Evolutionary conservation across 768 basidiomycete genomes (phyloP).

Genomic region (Suillus bovinus): DNA sequence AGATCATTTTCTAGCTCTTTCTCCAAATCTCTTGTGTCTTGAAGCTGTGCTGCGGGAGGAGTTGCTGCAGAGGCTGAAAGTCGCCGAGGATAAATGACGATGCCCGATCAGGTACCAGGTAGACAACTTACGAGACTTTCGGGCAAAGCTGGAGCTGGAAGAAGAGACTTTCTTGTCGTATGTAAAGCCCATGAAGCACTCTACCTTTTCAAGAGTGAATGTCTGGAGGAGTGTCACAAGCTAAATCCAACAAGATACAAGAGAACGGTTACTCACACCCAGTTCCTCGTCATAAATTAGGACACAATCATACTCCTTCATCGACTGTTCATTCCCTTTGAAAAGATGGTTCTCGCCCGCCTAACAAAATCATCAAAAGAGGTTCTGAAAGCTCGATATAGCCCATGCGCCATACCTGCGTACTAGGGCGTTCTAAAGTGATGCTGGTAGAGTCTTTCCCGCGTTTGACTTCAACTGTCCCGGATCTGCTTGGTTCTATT

Average conservation of each 20-base stretch:
- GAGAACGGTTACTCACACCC: conserved; percentile 45
- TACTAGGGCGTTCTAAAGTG: conserved; percentile 63
- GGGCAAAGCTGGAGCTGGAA: conserved; percentile 19
- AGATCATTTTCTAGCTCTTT: conserved; percentile 30
- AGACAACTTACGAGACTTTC: conserved; percentile 26
- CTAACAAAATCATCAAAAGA: conserved; percentile 30
- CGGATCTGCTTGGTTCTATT: conserved; percentile 64
- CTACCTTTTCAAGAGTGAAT: conserved; percentile 75
- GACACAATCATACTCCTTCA: conserved; percentile 75
- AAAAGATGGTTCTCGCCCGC: conserved; percentile 56
- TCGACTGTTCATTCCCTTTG: conserved; percentile 53
- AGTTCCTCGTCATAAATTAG: conserved; percentile 78
- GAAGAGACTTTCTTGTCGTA: conserved; percentile 48
- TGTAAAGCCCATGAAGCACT: conserved; percentile 57
- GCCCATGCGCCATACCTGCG: conserved; percentile 49
- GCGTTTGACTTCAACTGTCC: conserved; percentile 61
- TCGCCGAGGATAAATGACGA: conserved; percentile 4
- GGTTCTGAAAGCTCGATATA: not conserved
- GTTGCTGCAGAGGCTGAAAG: conserved; percentile 21
- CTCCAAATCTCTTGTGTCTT: conserved; percentile 29
- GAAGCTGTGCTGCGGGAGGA: conserved; percentile 28
- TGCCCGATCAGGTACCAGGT: not conserved
- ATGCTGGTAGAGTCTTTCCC: conserved; percentile 53
- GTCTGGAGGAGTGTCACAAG: conserved; percentile 42
- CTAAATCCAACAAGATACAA: conserved; percentile 7